A percentile compares a stretch with the other conserved stretches of the same genome.
phyloP scores from a whole-genome alignment of 2,329 filamentous ascomycete species.

The Hawksworthiomyces lignivorus region DNA sequence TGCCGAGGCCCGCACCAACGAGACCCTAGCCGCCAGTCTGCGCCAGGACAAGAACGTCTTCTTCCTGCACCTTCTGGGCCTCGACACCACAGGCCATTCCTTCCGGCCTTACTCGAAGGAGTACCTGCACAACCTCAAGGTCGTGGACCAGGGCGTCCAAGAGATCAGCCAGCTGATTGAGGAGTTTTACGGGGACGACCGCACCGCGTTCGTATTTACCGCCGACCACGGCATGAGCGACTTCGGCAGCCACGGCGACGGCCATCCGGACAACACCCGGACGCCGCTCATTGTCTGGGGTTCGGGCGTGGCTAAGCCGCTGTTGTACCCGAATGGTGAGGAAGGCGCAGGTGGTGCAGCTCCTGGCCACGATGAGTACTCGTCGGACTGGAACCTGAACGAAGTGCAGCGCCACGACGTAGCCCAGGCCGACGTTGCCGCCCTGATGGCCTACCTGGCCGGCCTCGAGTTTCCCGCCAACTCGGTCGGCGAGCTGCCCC shows the following conservation, averaged over 20 bases:
- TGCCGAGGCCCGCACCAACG: constrained; percentile 67
- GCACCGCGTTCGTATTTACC: constrained; percentile 94
- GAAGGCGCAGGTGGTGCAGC: constrained; percentile 35
- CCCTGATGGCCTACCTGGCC: constrained; percentile 87
- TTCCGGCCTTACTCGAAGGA: constrained; percentile 91
- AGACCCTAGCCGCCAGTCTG: constrained; percentile 63
- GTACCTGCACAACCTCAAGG: constrained; percentile 87
- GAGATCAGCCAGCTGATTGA: constrained; percentile 77
- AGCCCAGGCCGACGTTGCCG: constrained; percentile 85
- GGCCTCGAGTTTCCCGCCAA: constrained; percentile 91
- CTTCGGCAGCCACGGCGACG: constrained; percentile 97
- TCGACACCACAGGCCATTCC: constrained; percentile 83
- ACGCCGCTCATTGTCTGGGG: constrained; percentile 93
- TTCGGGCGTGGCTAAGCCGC: constrained; percentile 74
- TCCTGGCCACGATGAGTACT: constrained; percentile 85
- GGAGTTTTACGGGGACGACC: constrained; percentile 73
- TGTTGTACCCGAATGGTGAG: constrained; percentile 37
- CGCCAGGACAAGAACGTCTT: constrained; percentile 85
- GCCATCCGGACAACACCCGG: constrained; percentile 92
- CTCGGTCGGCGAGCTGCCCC: constrained; percentile 85
- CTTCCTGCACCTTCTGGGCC: constrained; percentile 84
- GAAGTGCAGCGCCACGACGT: constrained; percentile 83
- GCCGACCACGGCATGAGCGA: constrained; percentile 99
- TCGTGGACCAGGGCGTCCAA: constrained; percentile 84
- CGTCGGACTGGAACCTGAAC: constrained; percentile 78